Base-by-base conservation (phyloP, 2,329 filamentous ascomycete genomes). In the Trichoderma breve region DNA sequence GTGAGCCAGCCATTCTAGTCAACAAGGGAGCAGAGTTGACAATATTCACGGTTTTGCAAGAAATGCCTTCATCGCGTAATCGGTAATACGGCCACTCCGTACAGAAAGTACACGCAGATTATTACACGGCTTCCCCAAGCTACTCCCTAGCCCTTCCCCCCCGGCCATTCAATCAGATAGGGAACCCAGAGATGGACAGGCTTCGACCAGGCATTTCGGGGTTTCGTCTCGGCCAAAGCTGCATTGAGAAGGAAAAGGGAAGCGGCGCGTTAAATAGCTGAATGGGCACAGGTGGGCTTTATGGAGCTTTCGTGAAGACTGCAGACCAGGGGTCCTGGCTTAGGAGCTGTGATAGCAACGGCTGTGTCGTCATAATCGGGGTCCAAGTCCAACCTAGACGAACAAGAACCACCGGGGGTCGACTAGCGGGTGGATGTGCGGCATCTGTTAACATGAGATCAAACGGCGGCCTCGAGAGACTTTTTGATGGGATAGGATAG, bases 311-410 rank as follows among this genome's bases (percentile, higher is more conserved):
- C 58, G 36, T 26, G 12, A 51, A 51, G 36, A 61, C 26, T 43
- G 21, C 36, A 51, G 26, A 39, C 43, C 55, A 61, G 39, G 39
- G 66, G 36, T 11, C 53, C 66, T 6, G 43, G 26, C 36, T n/a
- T 39, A 34, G 55, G 55, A 60, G 26, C 55, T 60, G 55, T 28
- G 28, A 47, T n/a, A 34, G 55, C 34, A 24, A 47, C 26, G 15
- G 24, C 65, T 26, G 57, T 69, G 66, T 69, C 71, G 64, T 72
- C 71, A 72, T 72, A 63, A 12, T 68, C 58, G 60, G 65, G 65
- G 55, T 60, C 60, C 53, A 66, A 18, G 53, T 36, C 58, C 55
- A 66, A 12, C 53, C 28, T 24, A 53, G 34, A 24, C 43, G 14
- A 43, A 58, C 28, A 39, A 32, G 32, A 39, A 7, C 28, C 11